Evolutionary conservation across 148 eudicot species (phyloP).

Genomic region (Rhododendron molle): DNA sequence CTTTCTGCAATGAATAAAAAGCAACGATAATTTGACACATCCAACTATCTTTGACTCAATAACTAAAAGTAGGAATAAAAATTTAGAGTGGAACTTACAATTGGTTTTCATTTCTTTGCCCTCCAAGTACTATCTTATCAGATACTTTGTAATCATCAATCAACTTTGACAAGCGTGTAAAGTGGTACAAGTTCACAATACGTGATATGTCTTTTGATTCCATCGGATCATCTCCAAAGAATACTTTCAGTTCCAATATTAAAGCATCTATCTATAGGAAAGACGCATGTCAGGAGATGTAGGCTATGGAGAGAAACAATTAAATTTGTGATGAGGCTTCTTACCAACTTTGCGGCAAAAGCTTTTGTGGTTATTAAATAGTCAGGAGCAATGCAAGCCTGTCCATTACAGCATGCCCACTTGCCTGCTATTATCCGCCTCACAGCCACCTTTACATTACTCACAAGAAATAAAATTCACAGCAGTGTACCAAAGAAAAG

Average conservation of each 20-base stretch:
- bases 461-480: not conserved
- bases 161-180: conserved; percentile 39
- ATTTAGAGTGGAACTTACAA: conserved; percentile 33
- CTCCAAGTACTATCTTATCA: conserved; percentile 50
- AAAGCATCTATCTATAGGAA: conserved; percentile 46
- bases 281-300: conserved; percentile 5
- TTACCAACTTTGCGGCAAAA: conserved; percentile 60
- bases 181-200: conserved; percentile 44
- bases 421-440: conserved; percentile 70
- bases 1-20: conserved; percentile 31
- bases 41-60: not conserved
- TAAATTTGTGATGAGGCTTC: conserved; percentile 2
- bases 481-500: not conserved
- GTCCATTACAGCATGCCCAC: conserved; percentile 59
- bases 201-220: conserved; percentile 51
- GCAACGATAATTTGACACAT: not conserved
- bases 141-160: conserved; percentile 49
- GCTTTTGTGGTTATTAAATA: conserved; percentile 56
- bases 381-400: conserved; percentile 59
- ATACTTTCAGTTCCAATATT: conserved; percentile 29
- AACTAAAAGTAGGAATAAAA: not conserved
- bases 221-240: conserved; percentile 50
- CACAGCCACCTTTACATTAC: conserved; percentile 36
- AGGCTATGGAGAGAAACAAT: not conserved
- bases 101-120: conserved; percentile 40